These are phyloP conservation scores for Calendula officinalis DNA, from an alignment of 129 eudicot species.

Conservation along the genomic window DNA sequence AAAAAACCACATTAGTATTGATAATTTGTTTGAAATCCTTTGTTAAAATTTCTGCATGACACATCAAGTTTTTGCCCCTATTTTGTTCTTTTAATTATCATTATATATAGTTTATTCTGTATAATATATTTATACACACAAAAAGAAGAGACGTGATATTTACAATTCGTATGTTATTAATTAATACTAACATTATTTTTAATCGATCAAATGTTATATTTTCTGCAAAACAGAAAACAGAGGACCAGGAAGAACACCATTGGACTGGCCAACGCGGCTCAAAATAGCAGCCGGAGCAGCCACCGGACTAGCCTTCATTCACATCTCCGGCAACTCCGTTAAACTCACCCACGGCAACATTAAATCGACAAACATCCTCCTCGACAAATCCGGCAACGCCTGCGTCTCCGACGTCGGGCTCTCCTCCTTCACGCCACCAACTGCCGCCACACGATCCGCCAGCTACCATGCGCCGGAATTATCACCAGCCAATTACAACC, in stretches of 20 bases:
- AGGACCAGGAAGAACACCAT: slow-evolving; percentile 94
- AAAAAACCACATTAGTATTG: too few species aligned
- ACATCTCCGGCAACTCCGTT: slow-evolving; percentile 46
- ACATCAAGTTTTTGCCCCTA: too few species aligned
- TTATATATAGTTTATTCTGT: too few species aligned
- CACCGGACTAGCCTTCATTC: slow-evolving; percentile 65
- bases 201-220: background rate
- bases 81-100: too few species aligned
- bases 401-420: slow-evolving; percentile 77
- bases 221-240: slow-evolving; percentile 56
- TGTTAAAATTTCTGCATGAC: too few species aligned
- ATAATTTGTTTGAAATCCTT: too few species aligned
- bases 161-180: too few species aligned
- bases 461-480: slow-evolving; percentile 87
- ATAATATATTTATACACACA: too few species aligned
- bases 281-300: slow-evolving; percentile 81
- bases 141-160: too few species aligned
- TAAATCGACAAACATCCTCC: slow-evolving; percentile 79
- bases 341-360: slow-evolving; percentile 85
- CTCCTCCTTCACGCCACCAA: slow-evolving; percentile 44
- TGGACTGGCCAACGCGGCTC: slow-evolving; percentile 84
- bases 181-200: background rate
- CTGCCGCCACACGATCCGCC: slow-evolving; percentile 37
- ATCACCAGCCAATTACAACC: slow-evolving; percentile 25
- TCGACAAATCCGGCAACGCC: slow-evolving; percentile 59